phyloP scores from a whole-genome alignment of 495 filamentous ascomycete genomes.

The Podospora fimiseda region DNA sequence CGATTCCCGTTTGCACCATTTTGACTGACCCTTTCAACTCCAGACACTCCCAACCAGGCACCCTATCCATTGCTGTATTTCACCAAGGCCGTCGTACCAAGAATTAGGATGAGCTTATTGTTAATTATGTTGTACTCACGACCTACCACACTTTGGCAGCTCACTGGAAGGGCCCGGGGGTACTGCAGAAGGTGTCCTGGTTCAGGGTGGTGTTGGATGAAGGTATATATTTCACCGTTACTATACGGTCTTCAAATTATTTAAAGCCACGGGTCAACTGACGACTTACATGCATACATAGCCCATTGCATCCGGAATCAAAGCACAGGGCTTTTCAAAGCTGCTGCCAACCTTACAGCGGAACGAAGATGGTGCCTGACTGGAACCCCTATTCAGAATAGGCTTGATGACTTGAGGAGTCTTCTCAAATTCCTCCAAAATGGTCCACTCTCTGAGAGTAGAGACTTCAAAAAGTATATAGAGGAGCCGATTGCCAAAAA shows the following conservation, averaged over 20 bases:
- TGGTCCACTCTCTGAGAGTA: neutral
- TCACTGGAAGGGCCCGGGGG: neutral
- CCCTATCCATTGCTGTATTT: neutral
- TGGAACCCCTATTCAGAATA: neutral
- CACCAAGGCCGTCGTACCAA: neutral
- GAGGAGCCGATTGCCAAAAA: neutral
- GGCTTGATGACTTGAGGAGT: neutral
- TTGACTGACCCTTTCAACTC: neutral
- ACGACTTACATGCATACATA: neutral
- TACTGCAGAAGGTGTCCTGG: neutral
- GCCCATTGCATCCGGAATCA: conserved; percentile 3
- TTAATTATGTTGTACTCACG: neutral
- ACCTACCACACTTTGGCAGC: conserved; percentile 2
- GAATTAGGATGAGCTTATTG: neutral
- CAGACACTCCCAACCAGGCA: neutral
- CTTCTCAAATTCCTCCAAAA: conserved; percentile 1
- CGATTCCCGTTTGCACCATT: neutral
- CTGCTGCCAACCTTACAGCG: neutral
- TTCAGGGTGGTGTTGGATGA: conserved; percentile 2
- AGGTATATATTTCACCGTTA: neutral
- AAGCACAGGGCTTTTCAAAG: neutral
- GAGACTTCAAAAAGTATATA: neutral
- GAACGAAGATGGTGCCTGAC: conserved; percentile 4
- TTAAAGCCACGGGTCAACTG: too few relatives aligned
- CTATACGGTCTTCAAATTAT: too few relatives aligned